Evolutionary conservation across 2,329 filamentous ascomycete genomes (phyloP).

Genomic region (Aspergillus pseudoviridinutans): DNA sequence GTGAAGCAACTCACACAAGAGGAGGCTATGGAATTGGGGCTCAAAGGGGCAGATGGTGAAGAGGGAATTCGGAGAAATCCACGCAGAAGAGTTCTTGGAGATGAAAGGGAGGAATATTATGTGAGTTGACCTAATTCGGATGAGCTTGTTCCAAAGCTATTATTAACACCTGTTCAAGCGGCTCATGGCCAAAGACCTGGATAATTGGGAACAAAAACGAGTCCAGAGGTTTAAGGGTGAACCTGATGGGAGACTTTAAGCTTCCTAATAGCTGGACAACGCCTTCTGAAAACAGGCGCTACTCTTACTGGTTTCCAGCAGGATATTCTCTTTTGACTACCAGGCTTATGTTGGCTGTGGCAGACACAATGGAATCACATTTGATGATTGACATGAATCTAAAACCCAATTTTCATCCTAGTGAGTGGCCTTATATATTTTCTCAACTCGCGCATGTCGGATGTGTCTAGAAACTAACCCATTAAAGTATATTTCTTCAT

Average conservation of each 20-base stretch:
- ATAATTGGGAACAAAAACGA: conserved; percentile 95
- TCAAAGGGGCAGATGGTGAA: conserved; percentile 65
- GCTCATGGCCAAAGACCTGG: conserved; percentile 81
- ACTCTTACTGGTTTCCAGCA: background rate
- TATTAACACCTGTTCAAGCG: conserved; percentile 49
- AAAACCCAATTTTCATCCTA: background rate
- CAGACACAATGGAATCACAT: background rate
- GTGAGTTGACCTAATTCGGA: conserved; percentile 21
- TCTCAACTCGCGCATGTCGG: background rate
- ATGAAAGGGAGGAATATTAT: conserved; percentile 47
- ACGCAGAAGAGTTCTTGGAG: conserved; percentile 39
- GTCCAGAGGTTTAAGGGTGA: conserved; percentile 88
- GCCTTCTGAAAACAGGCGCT: background rate
- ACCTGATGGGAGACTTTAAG: conserved; percentile 72
- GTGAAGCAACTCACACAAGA: conserved; percentile 80
- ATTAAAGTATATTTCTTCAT: background rate
- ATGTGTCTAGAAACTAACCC: background rate
- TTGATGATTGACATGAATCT: background rate
- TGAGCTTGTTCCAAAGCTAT: background rate
- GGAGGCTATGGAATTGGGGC: conserved; percentile 76
- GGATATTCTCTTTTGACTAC: background rate
- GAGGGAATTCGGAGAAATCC: conserved; percentile 63
- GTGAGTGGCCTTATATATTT: background rate
- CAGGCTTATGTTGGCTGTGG: background rate
- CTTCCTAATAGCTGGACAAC: background rate